phyloP scores from a whole-genome alignment of 1,284 basidiomycete genomes.

The Marasmius fiardii region DNA sequence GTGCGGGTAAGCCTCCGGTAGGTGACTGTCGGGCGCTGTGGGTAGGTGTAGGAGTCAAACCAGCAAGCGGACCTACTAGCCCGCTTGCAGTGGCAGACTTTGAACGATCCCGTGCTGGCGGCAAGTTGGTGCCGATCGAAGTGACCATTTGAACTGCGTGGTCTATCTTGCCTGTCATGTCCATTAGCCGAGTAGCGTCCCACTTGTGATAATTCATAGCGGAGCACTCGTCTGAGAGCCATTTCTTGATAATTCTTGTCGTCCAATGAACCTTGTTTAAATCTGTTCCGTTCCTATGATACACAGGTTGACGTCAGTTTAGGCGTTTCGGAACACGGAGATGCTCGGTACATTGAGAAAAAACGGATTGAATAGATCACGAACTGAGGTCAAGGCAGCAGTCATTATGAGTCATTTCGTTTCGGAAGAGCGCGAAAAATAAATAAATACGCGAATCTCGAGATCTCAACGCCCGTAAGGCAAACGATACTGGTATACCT shows the following conservation, averaged over 20 bases:
- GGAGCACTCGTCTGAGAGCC: constrained; percentile 50
- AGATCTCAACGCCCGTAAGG: too few relatives aligned
- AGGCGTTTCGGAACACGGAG: not conserved
- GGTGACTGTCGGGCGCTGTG: too few relatives aligned
- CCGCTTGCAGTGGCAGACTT: not conserved
- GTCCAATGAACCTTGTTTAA: constrained; percentile 53
- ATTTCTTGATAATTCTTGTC: constrained; percentile 44
- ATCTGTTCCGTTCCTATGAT: constrained; percentile 43
- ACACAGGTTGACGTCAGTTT: constrained; percentile 27
- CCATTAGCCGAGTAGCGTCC: constrained; percentile 35
- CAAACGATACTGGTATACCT: not conserved
- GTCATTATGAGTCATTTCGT: not conserved
- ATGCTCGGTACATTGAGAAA: not conserved
- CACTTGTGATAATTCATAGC: constrained; percentile 54
- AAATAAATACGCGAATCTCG: too few relatives aligned
- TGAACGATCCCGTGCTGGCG: not conserved
- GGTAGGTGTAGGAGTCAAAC: not conserved
- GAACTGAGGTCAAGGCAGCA: not conserved
- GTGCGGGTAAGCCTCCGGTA: too few relatives aligned
- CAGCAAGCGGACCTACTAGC: not conserved
- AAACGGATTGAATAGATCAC: not conserved
- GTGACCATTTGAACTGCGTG: constrained; percentile 39
- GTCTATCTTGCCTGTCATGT: constrained; percentile 44
- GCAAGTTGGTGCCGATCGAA: constrained; percentile 6
- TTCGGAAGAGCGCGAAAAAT: too few relatives aligned